Conservation (phyloP, 352 stramenopile genomes). For the Globisporangium canariense region DNA sequence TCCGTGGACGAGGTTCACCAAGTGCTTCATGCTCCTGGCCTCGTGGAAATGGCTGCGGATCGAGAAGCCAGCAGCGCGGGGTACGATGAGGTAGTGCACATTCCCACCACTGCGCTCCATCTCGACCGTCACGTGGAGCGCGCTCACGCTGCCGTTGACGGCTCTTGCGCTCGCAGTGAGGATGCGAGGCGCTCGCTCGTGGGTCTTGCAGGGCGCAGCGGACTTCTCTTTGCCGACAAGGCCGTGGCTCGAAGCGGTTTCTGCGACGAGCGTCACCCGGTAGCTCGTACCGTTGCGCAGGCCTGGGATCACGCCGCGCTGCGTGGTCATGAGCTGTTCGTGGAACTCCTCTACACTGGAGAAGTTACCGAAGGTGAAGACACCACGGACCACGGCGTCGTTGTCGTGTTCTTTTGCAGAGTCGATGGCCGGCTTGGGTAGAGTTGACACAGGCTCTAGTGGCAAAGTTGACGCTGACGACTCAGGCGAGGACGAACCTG, state of each 20-base stretch:
- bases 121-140: slow-evolving; percentile 38
- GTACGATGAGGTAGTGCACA: slow-evolving; percentile 47
- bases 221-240: slow-evolving; percentile 32
- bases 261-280: slow-evolving; percentile 40
- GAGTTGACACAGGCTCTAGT: not conserved
- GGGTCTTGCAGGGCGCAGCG: slow-evolving; percentile 35
- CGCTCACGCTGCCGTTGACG: slow-evolving; percentile 46
- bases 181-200: slow-evolving; percentile 49
- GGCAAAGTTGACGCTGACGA: not conserved
- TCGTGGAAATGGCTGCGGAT: slow-evolving; percentile 31
- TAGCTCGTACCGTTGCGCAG: slow-evolving; percentile 46
- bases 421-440: too few relatives aligned
- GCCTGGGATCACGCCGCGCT: slow-evolving; percentile 30
- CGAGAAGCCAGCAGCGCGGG: slow-evolving; percentile 4
- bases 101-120: slow-evolving; percentile 35
- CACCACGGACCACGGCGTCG: slow-evolving; percentile 15
- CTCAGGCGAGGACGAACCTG: not conserved
- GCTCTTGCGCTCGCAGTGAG: slow-evolving; percentile 24
- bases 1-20: slow-evolving; percentile 23
- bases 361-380: slow-evolving; percentile 35
- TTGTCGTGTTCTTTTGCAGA: slow-evolving; percentile 8
- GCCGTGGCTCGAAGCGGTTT: slow-evolving; percentile 50
- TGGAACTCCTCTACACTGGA: slow-evolving; percentile 34
- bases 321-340: slow-evolving; percentile 20
- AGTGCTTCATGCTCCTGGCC: slow-evolving; percentile 27